Percentiles rank a stretch among this genome's conserved stretches.
These are phyloP conservation scores for Wakefieldia striispora DNA, from an alignment of 768 basidiomycete genomes.

Conservation along the genomic window DNA sequence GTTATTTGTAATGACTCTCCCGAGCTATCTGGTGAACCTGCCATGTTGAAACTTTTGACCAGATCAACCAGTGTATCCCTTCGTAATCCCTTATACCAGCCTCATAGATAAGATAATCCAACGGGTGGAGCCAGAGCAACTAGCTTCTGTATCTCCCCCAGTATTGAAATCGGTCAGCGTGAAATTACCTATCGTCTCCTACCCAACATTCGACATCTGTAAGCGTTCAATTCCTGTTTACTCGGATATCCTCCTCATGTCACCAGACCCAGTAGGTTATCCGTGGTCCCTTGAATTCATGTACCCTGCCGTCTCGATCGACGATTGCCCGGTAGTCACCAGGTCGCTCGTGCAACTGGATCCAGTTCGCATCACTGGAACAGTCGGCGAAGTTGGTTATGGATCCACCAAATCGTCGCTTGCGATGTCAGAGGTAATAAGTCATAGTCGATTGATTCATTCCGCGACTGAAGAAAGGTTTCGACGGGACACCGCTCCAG, in stretches of 20 bases:
- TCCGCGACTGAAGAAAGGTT: conserved; percentile 1
- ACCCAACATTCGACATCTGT: conserved; percentile 37
- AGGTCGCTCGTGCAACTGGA: conserved; percentile 13
- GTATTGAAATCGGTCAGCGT: conserved; percentile 4
- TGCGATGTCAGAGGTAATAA: conserved; percentile 13
- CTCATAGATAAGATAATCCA: conserved; percentile 2
- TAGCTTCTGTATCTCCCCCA: not conserved
- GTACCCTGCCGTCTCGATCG: conserved; percentile 18
- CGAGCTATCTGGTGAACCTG: not conserved
- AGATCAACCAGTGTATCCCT: conserved; percentile 27
- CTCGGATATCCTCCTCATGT: not conserved
- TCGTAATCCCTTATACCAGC: conserved; percentile 14
- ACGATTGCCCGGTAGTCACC: not conserved
- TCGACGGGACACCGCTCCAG: not conserved
- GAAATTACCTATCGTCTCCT: conserved; percentile 12
- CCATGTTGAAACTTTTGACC: not conserved
- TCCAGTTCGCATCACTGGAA: conserved; percentile 3
- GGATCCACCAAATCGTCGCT: conserved; percentile 1
- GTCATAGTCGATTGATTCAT: not conserved
- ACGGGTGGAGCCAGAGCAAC: conserved; percentile 1
- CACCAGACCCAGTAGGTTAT: conserved; percentile 23
- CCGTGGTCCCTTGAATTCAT: conserved; percentile 25
- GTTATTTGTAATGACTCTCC: conserved; percentile 35
- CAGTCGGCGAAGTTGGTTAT: conserved; percentile 1
- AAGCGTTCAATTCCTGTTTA: conserved; percentile 7